A percentile compares a stretch with the other conserved stretches of the same genome.
phyloP scores from a whole-genome alignment of 2,329 filamentous ascomycete species.

The Nothopassalora personata region DNA sequence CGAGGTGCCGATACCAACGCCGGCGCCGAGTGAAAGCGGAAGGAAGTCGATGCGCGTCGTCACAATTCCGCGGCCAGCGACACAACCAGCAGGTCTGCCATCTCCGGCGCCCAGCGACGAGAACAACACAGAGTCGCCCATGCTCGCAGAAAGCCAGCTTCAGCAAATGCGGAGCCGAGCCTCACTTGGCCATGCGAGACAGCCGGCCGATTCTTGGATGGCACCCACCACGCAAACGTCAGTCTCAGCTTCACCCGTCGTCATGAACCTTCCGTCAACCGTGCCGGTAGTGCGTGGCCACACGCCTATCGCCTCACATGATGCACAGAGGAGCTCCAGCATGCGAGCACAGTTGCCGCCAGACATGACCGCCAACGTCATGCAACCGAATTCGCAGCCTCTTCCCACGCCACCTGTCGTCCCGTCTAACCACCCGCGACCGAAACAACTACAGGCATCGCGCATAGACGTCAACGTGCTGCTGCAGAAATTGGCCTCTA shows the following conservation, averaged over 20 bases:
- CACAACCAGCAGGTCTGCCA: slow-evolving; percentile 41
- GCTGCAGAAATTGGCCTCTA: slow-evolving; percentile 3
- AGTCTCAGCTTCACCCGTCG: neutral
- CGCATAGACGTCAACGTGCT: slow-evolving; percentile 8
- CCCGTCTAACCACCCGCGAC: neutral
- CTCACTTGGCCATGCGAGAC: neutral
- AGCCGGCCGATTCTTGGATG: neutral
- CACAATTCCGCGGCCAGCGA: neutral
- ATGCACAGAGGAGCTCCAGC: neutral
- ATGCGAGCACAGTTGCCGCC: neutral
- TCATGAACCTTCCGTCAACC: no score
- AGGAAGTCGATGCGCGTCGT: slow-evolving; percentile 7
- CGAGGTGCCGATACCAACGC: slow-evolving; percentile 4
- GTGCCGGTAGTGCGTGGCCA: neutral
- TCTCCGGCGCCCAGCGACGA: slow-evolving; percentile 62
- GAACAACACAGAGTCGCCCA: slow-evolving; percentile 23
- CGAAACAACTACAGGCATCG: slow-evolving; percentile 3
- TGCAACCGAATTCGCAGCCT: neutral
- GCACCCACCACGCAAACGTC: neutral
- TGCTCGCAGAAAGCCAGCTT: slow-evolving; percentile 8
- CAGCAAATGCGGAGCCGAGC: slow-evolving; percentile 1
- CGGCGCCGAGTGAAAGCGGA: neutral
- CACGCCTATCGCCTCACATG: neutral
- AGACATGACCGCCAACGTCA: neutral
- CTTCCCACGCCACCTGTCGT: neutral